Percentiles rank a stretch among this genome's conserved stretches.
These are phyloP conservation scores for Heterobasidion parviporum DNA, from an alignment of 1,284 basidiomycete genomes.

Conservation along the genomic window DNA sequence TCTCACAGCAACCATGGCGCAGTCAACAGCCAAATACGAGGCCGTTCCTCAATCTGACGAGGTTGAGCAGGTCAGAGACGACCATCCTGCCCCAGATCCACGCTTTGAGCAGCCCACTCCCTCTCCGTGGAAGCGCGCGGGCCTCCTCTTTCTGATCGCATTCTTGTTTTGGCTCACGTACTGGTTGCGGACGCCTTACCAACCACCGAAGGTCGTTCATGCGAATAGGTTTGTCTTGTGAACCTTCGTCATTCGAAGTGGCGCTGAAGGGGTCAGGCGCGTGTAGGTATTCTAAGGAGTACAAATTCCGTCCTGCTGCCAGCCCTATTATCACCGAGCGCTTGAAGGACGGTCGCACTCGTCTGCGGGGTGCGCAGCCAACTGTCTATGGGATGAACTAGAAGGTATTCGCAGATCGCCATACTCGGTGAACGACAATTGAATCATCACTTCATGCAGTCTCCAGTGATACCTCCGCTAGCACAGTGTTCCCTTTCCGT, in stretches of 20 bases:
- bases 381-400: slow-evolving; percentile 1
- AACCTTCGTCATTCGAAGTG: not conserved
- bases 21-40: not conserved
- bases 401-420: no score
- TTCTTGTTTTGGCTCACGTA: slow-evolving; percentile 37
- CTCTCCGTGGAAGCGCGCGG: slow-evolving; percentile 36
- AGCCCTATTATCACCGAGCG: slow-evolving; percentile 59
- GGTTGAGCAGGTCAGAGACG: not conserved
- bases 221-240: slow-evolving; percentile 34
- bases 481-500: no score
- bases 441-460: no score
- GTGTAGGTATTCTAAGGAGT: slow-evolving; percentile 54
- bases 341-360: slow-evolving; percentile 46
- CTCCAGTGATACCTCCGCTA: no score
- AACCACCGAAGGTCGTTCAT: slow-evolving; percentile 33
- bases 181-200: slow-evolving; percentile 19
- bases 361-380: slow-evolving; percentile 46
- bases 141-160: slow-evolving; percentile 33
- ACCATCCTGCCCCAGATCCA: slow-evolving; percentile 20
- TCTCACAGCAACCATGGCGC: not conserved
- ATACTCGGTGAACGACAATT: no score
- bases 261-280: not conserved
- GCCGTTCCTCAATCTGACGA: slow-evolving; percentile 6
- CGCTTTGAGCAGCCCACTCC: slow-evolving; percentile 38
- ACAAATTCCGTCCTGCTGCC: slow-evolving; percentile 58